Conservation (phyloP, 345 rosid species). For the Firmiana major region DNA sequence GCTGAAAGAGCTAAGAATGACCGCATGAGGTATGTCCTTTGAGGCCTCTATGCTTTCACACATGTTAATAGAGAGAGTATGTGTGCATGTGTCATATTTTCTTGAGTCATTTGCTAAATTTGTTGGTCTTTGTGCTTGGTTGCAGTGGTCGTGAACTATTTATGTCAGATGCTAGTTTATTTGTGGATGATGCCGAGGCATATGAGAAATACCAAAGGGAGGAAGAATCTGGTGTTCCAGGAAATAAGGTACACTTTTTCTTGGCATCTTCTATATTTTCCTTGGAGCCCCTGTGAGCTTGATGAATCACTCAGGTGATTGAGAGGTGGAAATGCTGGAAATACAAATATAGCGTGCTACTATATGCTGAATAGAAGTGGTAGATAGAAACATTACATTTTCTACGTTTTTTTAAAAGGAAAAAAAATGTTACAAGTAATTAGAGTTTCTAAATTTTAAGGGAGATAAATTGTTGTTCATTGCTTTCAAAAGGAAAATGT, state of each 20-base stretch:
- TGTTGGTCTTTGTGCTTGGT: constrained; percentile 13
- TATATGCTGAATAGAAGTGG: neutral
- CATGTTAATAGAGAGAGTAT: neutral
- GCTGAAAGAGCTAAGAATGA: constrained; percentile 68
- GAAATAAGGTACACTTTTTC: constrained; percentile 32
- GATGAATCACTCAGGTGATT: neutral
- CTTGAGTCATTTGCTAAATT: constrained; percentile 12
- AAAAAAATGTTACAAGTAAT: neutral
- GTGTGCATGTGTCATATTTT: neutral
- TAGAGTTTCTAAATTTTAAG: neutral
- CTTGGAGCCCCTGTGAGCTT: neutral
- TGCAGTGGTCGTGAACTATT: constrained; percentile 66
- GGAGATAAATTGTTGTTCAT: neutral
- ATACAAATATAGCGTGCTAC: neutral
- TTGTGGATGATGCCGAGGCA: constrained; percentile 66
- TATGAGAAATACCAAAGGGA: constrained; percentile 50
- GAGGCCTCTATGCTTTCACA: neutral
- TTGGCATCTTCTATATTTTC: neutral
- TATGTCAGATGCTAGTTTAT: constrained; percentile 48
- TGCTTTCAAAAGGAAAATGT: neutral
- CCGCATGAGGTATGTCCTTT: constrained; percentile 48
- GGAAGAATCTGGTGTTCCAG: constrained; percentile 37
- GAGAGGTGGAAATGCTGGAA: neutral
- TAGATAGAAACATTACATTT: neutral
- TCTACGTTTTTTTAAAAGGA: neutral